phyloP scores from a whole-genome alignment of 1,139 yeast genomes.

The Taphrina deformans region DNA sequence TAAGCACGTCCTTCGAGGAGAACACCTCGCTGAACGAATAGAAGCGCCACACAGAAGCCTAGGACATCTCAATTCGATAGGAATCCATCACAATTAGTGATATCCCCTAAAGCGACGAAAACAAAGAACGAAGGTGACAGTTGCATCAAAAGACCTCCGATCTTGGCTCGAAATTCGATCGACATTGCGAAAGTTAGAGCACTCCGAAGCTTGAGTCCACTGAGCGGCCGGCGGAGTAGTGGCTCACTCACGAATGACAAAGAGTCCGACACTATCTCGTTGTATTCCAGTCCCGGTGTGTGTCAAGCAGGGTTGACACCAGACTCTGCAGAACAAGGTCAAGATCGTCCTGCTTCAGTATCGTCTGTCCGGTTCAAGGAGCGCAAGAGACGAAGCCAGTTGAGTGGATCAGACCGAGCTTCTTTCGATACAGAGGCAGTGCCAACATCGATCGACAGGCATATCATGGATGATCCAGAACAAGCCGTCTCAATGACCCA shows the following conservation, averaged over 20 bases:
- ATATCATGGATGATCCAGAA: no score
- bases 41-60: no score
- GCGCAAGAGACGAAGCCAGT: slow-evolving; percentile 2
- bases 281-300: slow-evolving; percentile 4
- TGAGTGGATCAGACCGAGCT: not conserved
- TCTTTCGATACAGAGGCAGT: not conserved
- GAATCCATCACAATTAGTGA: no score
- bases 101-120: no score
- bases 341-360: not conserved
- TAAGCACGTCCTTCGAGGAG: not conserved
- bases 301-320: not conserved
- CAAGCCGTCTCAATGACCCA: not conserved
- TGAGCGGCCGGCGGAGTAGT: not conserved
- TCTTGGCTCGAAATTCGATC: slow-evolving; percentile 23
- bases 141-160: slow-evolving; percentile 1
- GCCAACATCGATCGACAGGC: not conserved
- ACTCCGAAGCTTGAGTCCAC: not conserved
- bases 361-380: slow-evolving; percentile 18
- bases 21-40: no score
- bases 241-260: not conserved
- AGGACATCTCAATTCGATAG: no score
- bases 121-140: no score
- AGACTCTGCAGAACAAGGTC: not conserved
- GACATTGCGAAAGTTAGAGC: slow-evolving; percentile 24
- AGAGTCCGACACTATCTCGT: not conserved